Evolutionary conservation across 768 basidiomycete species (phyloP).

Genomic region (Exidia glandulosa): DNA sequence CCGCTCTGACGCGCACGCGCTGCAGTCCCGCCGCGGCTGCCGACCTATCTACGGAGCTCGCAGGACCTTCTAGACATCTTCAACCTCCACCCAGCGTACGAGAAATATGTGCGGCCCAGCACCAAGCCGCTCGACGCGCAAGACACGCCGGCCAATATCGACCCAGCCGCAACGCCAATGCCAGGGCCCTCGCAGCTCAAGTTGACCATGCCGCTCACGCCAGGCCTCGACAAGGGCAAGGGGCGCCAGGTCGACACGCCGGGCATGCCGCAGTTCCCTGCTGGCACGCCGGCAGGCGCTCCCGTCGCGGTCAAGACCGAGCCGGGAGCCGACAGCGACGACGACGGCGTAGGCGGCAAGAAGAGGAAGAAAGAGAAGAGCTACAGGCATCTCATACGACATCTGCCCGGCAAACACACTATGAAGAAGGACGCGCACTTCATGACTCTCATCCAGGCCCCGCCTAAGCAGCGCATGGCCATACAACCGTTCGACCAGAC

Average conservation of each 20-base stretch:
- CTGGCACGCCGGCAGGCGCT: neutral
- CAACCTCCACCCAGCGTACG: constrained; percentile 60
- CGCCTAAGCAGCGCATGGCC: constrained; percentile 57
- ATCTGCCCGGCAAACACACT: constrained; percentile 68
- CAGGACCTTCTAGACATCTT: constrained; percentile 71
- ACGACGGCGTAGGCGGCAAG: constrained; percentile 39
- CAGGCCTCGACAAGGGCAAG: constrained; percentile 17
- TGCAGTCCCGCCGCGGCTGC: neutral
- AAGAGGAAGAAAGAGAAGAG: constrained; percentile 67
- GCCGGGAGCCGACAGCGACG: constrained; percentile 34
- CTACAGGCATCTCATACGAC: constrained; percentile 69
- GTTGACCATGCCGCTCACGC: constrained; percentile 4
- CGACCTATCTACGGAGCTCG: constrained; percentile 42
- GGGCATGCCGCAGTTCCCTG: neutral
- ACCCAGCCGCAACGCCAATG: constrained; percentile 6
- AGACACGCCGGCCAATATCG: constrained; percentile 9
- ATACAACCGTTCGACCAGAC: constrained; percentile 52
- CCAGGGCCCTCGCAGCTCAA: no score
- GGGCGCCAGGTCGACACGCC: constrained; percentile 7
- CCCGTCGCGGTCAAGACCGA: constrained; percentile 20
- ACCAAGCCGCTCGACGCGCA: constrained; percentile 21
- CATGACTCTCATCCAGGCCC: constrained; percentile 49
- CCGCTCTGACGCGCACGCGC: neutral
- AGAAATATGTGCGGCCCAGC: constrained; percentile 64
- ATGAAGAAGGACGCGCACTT: constrained; percentile 72